phyloP scores from a whole-genome alignment of 2,329 filamentous ascomycete genomes.

The Monosporascus sp. region DNA sequence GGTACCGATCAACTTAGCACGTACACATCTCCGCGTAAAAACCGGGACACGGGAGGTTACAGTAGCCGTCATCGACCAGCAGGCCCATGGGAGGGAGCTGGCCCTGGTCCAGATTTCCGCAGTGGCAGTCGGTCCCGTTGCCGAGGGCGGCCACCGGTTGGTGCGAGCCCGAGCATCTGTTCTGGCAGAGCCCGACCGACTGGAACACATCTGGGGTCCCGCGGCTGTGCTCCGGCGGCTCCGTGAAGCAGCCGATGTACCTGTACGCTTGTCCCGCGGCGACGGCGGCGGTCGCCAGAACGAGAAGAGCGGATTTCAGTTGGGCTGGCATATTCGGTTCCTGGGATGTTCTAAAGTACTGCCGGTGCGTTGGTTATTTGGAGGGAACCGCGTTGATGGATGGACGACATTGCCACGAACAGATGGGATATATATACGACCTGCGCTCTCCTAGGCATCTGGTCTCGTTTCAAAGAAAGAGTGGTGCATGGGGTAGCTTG shows the following conservation, averaged over 20 bases:
- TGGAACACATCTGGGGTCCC: constrained; percentile 5
- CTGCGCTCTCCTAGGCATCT: no score
- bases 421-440: no score
- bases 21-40: constrained; percentile 7
- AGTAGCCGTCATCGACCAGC: constrained; percentile 8
- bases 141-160: constrained; percentile 7
- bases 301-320: not conserved
- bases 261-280: not conserved
- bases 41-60: constrained; percentile 11
- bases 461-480: no score
- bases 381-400: no score
- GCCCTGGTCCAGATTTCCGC: constrained; percentile 7
- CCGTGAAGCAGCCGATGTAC: constrained; percentile 12
- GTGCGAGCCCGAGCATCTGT: not conserved
- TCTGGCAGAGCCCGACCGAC: constrained; percentile 6
- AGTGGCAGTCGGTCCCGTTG: constrained; percentile 16
- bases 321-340: constrained; percentile 2
- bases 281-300: not conserved
- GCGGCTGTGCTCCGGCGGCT: constrained; percentile 2
- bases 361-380: no score
- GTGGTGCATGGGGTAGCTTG: no score
- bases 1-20: not conserved
- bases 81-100: constrained; percentile 4
- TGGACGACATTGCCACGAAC: no score
- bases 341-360: no score